Evolutionary conservation across 495 filamentous ascomycete species (phyloP).

Genomic region (Penicillium lividum): DNA sequence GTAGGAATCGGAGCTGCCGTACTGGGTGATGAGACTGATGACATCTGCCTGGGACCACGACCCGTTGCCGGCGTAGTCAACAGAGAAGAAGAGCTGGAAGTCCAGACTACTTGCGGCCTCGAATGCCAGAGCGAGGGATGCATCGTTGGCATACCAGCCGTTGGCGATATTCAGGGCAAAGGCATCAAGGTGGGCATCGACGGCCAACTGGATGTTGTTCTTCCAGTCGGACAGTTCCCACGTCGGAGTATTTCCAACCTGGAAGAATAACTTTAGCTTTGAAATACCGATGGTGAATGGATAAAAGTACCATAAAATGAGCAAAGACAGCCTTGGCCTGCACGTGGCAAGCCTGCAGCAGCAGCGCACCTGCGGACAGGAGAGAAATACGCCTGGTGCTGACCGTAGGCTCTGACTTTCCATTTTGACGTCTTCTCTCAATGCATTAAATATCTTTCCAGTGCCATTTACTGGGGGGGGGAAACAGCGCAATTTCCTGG

Average conservation of each 20-base stretch:
- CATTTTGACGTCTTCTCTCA: too few species aligned
- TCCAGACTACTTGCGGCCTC: neutral
- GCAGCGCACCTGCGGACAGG: too few species aligned
- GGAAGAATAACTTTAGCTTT: neutral
- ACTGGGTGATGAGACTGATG: neutral
- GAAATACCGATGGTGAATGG: neutral
- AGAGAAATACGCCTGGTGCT: too few species aligned
- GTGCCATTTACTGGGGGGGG: too few species aligned
- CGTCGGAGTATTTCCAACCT: neutral
- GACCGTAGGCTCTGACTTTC: too few species aligned
- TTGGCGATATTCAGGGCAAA: neutral
- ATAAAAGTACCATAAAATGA: neutral
- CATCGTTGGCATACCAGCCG: neutral
- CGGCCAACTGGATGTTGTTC: conserved; percentile 51
- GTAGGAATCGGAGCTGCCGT: neutral
- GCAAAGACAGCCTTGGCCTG: neutral
- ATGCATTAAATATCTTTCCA: too few species aligned
- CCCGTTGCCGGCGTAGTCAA: neutral
- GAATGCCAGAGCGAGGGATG: neutral
- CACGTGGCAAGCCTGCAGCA: neutral
- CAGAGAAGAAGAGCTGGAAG: neutral
- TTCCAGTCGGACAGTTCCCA: conserved; percentile 28
- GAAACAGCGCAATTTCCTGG: too few species aligned
- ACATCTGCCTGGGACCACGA: neutral
- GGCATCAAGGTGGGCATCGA: neutral